Evolutionary conservation across 306 rosid genomes (phyloP).

Genomic region (Fragaria iinumae): DNA sequence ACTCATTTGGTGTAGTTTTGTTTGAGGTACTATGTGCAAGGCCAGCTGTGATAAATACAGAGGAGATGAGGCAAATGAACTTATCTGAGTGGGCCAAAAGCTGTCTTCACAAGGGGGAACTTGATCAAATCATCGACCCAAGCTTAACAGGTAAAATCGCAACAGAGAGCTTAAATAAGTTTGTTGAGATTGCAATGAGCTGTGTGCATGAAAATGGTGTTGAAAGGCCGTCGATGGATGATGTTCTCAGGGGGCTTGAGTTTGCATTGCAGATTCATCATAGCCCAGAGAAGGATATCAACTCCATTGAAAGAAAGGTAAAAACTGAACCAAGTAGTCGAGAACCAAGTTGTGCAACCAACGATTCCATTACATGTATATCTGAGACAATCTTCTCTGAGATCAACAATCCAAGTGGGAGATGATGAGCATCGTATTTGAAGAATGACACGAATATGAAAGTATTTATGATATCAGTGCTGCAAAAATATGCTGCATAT

Average conservation of each 20-base stretch:
- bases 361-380: background rate
- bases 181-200: constrained; percentile 16
- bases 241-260: constrained; percentile 12
- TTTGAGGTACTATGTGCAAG: constrained; percentile 48
- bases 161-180: constrained; percentile 17
- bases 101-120: background rate
- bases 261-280: constrained; percentile 15
- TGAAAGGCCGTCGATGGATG: constrained; percentile 17
- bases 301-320: background rate
- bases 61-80: background rate
- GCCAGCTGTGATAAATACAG: constrained; percentile 23
- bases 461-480: background rate
- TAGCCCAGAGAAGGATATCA: background rate
- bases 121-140: constrained; percentile 17
- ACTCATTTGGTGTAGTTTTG: constrained; percentile 57
- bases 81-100: background rate
- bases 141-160: constrained; percentile 3
- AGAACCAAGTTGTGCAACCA: too few relatives aligned
- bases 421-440: background rate
- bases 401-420: background rate
- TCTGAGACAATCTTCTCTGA: background rate
- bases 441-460: background rate
- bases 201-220: constrained; percentile 27
- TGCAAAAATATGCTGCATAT: background rate
- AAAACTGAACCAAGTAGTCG: background rate